A percentile compares a stretch with the other conserved stretches of the same genome.
Evolutionary conservation across 345 rosid species (phyloP).

Genomic region (Lepidium didymum): DNA sequence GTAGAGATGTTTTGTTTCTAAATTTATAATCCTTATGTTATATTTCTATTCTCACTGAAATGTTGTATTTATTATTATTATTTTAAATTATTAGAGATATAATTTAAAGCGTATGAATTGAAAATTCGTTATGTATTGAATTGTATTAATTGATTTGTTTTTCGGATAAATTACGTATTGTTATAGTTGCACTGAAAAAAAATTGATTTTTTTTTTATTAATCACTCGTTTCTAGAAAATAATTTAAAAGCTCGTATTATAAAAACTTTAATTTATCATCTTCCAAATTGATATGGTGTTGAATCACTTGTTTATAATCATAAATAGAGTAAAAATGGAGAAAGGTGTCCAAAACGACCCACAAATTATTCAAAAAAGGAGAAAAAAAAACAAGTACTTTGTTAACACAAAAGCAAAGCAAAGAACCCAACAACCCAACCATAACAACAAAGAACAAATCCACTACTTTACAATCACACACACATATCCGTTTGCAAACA

Average conservation of each 20-base stretch:
- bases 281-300: background rate
- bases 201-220: background rate
- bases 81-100: background rate
- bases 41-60: background rate
- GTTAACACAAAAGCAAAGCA: slow-evolving; percentile 26
- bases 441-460: slow-evolving; percentile 25
- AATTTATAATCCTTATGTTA: background rate
- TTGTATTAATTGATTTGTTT: too few relatives aligned
- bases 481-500: background rate
- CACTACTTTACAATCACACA: slow-evolving; percentile 1
- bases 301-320: background rate
- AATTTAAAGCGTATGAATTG: too few relatives aligned
- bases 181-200: too few relatives aligned
- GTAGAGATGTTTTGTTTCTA: background rate
- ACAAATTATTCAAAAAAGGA: background rate
- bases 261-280: background rate
- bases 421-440: slow-evolving; percentile 34
- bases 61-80: background rate
- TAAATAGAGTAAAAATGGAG: background rate
- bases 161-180: too few relatives aligned
- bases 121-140: too few relatives aligned
- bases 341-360: background rate
- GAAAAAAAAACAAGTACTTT: background rate
- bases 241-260: background rate
- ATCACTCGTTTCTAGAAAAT: background rate